phyloP scores from a whole-genome alignment of 2,329 filamentous ascomycete species.

The Fusarium sp. region DNA sequence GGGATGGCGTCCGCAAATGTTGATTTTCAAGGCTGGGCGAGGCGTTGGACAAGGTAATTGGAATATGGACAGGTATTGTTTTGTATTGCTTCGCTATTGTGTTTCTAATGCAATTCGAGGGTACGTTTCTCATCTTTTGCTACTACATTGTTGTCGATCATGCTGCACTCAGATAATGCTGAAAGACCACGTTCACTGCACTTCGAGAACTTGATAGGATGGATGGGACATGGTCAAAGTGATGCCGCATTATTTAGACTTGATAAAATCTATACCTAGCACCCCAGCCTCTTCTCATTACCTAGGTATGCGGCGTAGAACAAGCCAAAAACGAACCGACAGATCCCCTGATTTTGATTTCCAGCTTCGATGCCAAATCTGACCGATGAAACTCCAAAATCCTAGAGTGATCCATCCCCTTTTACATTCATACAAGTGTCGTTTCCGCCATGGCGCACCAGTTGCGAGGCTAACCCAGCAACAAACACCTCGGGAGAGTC shows the following conservation, averaged over 20 bases:
- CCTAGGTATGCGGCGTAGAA: slow-evolving; percentile 37
- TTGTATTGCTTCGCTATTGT: not conserved
- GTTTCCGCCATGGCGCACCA: not conserved
- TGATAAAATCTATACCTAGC: slow-evolving; percentile 34
- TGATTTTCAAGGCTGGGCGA: slow-evolving; percentile 32
- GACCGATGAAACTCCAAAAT: slow-evolving; percentile 33
- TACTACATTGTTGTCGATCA: not conserved
- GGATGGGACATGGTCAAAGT: not conserved
- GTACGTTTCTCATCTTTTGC: not conserved
- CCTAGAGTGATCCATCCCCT: slow-evolving; percentile 7
- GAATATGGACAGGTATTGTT: not conserved
- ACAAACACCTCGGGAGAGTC: slow-evolving; percentile 5
- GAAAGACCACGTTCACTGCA: not conserved
- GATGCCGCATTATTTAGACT: slow-evolving; percentile 27
- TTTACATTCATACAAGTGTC: slow-evolving; percentile 15
- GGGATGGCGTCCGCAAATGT: slow-evolving; percentile 26
- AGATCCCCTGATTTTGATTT: slow-evolving; percentile 34
- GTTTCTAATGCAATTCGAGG: not conserved
- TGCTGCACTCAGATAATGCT: not conserved
- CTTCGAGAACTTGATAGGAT: not conserved
- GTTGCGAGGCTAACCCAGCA: not conserved
- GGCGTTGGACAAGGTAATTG: slow-evolving; percentile 34
- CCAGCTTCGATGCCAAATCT: slow-evolving; percentile 41
- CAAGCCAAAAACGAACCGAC: slow-evolving; percentile 38
- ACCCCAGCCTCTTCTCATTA: slow-evolving; percentile 37